Base-by-base conservation (phyloP, 2,329 filamentous ascomycete genomes). In the Paramyrothecium roridum region DNA sequence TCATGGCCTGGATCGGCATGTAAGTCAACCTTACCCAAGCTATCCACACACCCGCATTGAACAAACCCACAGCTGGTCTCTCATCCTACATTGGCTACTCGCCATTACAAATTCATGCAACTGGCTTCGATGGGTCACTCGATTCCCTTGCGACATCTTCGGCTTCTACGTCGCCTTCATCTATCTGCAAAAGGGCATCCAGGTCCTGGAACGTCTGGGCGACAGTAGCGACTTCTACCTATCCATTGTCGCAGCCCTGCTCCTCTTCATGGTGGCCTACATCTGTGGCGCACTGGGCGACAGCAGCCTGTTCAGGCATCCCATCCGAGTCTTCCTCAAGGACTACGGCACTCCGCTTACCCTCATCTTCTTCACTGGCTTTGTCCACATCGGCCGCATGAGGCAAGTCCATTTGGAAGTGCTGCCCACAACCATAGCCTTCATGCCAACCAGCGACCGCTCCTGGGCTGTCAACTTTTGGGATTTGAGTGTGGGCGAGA, bases 81-180 rank as follows among this genome's bases (percentile, higher is more conserved):
- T 96, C 20, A 77, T 93, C 22, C 87, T 96, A 73, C 91, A 96
- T 73, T 93, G 89, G 88, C 76, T 91, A 46, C 81, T 96, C 20
- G 91, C 91, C 50, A 78, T 91, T 54, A 90, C 89, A 12, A 96
- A 96, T 69, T 86, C 90, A 2, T 96, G 92, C 77, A 95, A 96
- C 72, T 89, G 82, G 65, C 79, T 96, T n/a, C 87, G 86, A 66
- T 96, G 93, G 71, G 91, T 96, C 21, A 96, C 92, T 1, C 83
- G 91, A 16, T 96, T 96, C 69, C 91, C 91, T 22, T 96, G 92
- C 73, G 92, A 96, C 70, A 95, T 93, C 65, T 96, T 96, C 62
- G 92, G 91, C 52, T 96, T 96, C 75, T 96, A 96, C 68, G 91
- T 96, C 50, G 91, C 91, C 55, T 92, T 90, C 67, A 93, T 96